Percentiles rank a stretch among this genome's conserved stretches.
phyloP scores from a whole-genome alignment of 192 early-diverging fungal genomes.

The Entomortierella parvispora region DNA sequence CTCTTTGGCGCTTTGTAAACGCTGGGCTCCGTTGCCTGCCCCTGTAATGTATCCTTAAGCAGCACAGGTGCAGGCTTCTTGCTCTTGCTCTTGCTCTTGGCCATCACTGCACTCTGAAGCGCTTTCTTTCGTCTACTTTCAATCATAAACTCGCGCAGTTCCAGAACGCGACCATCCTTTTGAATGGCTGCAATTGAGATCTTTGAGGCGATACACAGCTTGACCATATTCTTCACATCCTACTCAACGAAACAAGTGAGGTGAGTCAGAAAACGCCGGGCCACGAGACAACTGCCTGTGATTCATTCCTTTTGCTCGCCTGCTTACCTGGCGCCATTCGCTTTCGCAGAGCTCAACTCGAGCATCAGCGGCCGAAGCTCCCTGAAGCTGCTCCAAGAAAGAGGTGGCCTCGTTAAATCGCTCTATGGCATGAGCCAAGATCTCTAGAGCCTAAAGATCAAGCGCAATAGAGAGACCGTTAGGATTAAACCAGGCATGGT shows the following conservation, averaged over 20 bases:
- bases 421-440: conserved; percentile 13
- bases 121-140: neutral
- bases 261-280: neutral
- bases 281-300: no score
- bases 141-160: conserved; percentile 5
- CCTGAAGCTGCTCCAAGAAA: conserved; percentile 18
- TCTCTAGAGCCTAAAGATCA: conserved; percentile 17
- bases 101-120: neutral
- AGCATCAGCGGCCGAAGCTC: conserved; percentile 13
- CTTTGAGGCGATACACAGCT: conserved; percentile 35
- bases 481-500: neutral
- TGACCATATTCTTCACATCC: conserved; percentile 37
- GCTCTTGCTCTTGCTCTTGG: conserved; percentile 6
- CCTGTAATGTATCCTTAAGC: no score
- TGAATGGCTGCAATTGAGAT: conserved; percentile 8
- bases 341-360: conserved; percentile 28
- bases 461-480: neutral
- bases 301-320: no score
- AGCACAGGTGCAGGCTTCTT: neutral
- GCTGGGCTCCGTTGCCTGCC: neutral
- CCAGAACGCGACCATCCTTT: conserved; percentile 30
- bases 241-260: neutral
- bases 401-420: conserved; percentile 26
- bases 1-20: conserved; percentile 10
- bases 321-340: conserved; percentile 34